phyloP scores from a whole-genome alignment of 306 rosid genomes.

The Alnus rubra region DNA sequence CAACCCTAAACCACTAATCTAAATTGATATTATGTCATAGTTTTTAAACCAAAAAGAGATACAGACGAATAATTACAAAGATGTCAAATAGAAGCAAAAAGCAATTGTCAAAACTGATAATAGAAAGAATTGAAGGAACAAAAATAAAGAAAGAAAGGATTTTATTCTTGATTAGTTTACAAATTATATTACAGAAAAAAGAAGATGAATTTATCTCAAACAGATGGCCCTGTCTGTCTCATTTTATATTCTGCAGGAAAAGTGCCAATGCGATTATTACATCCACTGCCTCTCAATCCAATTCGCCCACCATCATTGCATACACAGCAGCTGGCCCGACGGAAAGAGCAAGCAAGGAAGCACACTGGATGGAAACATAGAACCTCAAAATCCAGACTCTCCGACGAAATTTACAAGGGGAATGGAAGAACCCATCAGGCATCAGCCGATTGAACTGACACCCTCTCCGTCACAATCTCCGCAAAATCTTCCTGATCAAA shows the following conservation, averaged over 20 bases:
- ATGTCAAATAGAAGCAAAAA: not conserved
- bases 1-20: not conserved
- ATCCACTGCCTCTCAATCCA: constrained; percentile 23
- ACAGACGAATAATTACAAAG: not conserved
- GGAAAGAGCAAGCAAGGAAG: too few species aligned
- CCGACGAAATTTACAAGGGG: constrained; percentile 34
- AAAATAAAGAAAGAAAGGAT: not conserved
- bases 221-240: constrained; percentile 22
- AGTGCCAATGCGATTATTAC: constrained; percentile 15
- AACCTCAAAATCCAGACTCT: constrained; percentile 36
- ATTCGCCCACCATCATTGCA: constrained; percentile 9
- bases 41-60: not conserved
- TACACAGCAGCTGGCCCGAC: constrained; percentile 27
- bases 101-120: not conserved
- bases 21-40: too few species aligned
- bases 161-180: constrained; percentile 32
- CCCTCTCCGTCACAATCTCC: constrained; percentile 35
- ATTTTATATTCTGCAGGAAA: constrained; percentile 25
- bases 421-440: constrained; percentile 34
- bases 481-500: constrained; percentile 36
- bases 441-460: constrained; percentile 22
- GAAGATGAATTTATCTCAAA: constrained; percentile 31
- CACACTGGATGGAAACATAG: constrained; percentile 24
- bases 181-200: constrained; percentile 19
- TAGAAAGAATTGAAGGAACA: not conserved